phyloP scores from a whole-genome alignment of 805 yeast genomes.

The Saturnispora ahearnii region DNA sequence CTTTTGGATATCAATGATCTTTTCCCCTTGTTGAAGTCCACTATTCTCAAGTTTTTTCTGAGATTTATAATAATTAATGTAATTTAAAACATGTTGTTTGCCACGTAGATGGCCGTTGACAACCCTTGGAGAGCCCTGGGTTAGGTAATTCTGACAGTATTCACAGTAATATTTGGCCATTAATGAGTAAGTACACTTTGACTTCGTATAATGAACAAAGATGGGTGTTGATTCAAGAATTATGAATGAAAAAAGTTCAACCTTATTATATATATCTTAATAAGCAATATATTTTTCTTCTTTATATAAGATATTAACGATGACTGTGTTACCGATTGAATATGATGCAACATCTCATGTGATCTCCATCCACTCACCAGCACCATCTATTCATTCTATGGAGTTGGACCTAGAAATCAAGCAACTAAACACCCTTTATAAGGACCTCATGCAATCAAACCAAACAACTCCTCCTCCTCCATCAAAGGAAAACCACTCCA shows the following conservation, averaged over 20 bases:
- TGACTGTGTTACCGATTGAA: conserved; percentile 20
- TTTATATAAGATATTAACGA: not conserved
- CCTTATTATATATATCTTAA: too few relatives aligned
- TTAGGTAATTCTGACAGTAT: conserved; percentile 72
- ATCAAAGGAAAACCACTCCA: conserved; percentile 45
- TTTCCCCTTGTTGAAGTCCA: too few relatives aligned
- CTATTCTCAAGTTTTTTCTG: too few relatives aligned
- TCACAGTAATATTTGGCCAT: conserved; percentile 78
- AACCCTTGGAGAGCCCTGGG: conserved; percentile 85
- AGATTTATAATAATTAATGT: not conserved
- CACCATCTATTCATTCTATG: not conserved
- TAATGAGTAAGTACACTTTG: not conserved
- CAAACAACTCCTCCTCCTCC: conserved; percentile 48
- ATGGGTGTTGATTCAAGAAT: too few relatives aligned
- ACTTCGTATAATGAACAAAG: too few relatives aligned
- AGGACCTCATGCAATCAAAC: conserved; percentile 37
- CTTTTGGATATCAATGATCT: too few relatives aligned
- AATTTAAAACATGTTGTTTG: conserved; percentile 52
- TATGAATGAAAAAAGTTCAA: too few relatives aligned
- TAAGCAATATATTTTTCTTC: too few relatives aligned
- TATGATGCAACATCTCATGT: conserved; percentile 20
- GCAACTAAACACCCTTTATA: conserved; percentile 28
- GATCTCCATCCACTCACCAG: conserved; percentile 13
- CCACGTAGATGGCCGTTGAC: conserved; percentile 74
- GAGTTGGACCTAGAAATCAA: conserved; percentile 25